Evolutionary conservation across 1,284 basidiomycete species (phyloP).

Genomic region (Pseudozyma flocculosa): DNA sequence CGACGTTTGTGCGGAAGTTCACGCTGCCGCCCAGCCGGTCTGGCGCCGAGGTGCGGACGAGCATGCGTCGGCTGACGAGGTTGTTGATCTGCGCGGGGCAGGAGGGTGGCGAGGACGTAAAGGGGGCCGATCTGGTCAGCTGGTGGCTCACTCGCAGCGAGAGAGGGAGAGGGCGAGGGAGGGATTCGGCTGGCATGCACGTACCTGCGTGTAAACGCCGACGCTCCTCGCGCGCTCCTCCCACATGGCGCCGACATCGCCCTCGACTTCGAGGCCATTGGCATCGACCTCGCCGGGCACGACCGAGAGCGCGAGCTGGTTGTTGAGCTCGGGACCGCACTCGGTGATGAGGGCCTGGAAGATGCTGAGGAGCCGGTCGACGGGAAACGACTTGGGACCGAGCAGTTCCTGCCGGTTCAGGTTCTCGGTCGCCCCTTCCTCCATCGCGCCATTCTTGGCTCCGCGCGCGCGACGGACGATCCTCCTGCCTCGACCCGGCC

Average conservation of each 20-base stretch:
- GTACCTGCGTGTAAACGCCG: slow-evolving; percentile 11
- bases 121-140: too few species aligned
- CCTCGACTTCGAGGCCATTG: too few species aligned
- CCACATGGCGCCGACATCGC: slow-evolving; percentile 8
- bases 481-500: slow-evolving; percentile 13
- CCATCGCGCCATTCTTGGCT: slow-evolving; percentile 3
- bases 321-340: slow-evolving; percentile 65
- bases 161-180: too few species aligned
- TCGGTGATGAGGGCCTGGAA: slow-evolving; percentile 80
- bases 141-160: too few species aligned
- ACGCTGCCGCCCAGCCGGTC: slow-evolving; percentile 30
- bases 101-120: too few species aligned
- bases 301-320: not conserved
- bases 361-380: slow-evolving; percentile 81
- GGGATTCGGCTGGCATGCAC: too few species aligned
- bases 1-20: slow-evolving; percentile 34
- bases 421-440: slow-evolving; percentile 28
- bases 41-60: slow-evolving; percentile 25
- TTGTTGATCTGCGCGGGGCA: slow-evolving; percentile 25
- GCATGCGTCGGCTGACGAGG: slow-evolving; percentile 27
- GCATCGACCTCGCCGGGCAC: not conserved
- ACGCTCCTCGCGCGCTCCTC: slow-evolving; percentile 18
- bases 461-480: slow-evolving; percentile 13
- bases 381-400: slow-evolving; percentile 76
- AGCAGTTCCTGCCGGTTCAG: slow-evolving; percentile 71